These are phyloP conservation scores for Mycena alexandri DNA, from an alignment of 768 basidiomycete genomes.

Conservation along the genomic window DNA sequence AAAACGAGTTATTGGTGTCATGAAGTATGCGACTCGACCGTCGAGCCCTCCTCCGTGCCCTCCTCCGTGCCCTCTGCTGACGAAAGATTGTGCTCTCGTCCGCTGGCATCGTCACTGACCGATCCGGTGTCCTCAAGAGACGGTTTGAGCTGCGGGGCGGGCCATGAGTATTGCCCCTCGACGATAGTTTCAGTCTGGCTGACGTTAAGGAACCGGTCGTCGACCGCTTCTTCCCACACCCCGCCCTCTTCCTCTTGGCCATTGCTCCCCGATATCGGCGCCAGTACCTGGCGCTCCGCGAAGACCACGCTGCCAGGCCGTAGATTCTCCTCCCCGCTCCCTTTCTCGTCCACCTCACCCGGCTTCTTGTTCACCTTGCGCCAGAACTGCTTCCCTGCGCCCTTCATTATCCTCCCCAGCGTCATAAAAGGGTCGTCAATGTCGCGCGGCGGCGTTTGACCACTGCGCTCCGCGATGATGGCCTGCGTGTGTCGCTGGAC, in stretches of 20 bases:
- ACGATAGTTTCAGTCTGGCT: constrained; percentile 36
- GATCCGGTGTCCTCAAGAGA: constrained; percentile 20
- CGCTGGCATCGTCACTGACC: constrained; percentile 31
- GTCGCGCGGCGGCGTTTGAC: constrained; percentile 7
- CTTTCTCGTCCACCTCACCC: constrained; percentile 11
- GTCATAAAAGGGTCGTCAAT: constrained; percentile 62
- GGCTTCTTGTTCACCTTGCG: constrained; percentile 58
- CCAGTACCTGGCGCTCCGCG: constrained; percentile 35
- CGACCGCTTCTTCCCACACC: constrained; percentile 47
- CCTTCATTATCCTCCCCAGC: constrained; percentile 67
- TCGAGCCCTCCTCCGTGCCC: constrained; percentile 30
- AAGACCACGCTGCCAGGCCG: constrained; percentile 35
- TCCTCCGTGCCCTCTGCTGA: constrained; percentile 34
- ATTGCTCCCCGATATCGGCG: constrained; percentile 31
- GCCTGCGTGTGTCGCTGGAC: constrained; percentile 49
- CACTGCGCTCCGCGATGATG: constrained; percentile 34
- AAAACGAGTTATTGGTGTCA: background rate
- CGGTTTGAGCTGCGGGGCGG: constrained; percentile 23
- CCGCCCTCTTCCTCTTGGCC: constrained; percentile 39
- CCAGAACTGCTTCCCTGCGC: constrained; percentile 63
- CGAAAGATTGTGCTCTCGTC: constrained; percentile 20
- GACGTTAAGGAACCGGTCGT: constrained; percentile 41
- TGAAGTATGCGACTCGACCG: background rate
- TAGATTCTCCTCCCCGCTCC: constrained; percentile 26
- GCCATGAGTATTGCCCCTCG: constrained; percentile 36